Evolutionary conservation across 345 rosid species (phyloP).

Genomic region (Acer negundo): DNA sequence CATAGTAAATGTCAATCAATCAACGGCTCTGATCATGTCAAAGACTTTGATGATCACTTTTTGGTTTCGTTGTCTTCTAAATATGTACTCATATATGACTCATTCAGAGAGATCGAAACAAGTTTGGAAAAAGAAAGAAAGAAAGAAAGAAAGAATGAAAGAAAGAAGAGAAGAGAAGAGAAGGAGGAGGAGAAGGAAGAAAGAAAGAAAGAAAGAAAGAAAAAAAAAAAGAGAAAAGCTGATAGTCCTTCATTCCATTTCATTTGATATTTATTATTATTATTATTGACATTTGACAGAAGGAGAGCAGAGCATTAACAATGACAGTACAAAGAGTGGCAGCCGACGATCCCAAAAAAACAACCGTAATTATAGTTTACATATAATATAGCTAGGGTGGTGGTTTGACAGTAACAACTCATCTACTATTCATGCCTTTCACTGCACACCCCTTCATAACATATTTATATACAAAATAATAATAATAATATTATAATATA

Average conservation of each 20-base stretch:
- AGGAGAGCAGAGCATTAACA: conserved; percentile 27
- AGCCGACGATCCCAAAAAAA: conserved; percentile 54
- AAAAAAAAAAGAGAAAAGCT: conserved; percentile 11
- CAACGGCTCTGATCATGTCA: neutral
- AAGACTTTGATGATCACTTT: neutral
- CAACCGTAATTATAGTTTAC: conserved; percentile 29
- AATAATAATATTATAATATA: neutral
- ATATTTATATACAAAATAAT: neutral
- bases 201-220: neutral
- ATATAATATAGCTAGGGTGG: neutral
- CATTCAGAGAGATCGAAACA: neutral
- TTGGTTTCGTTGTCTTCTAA: conserved; percentile 1
- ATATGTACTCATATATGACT: no score
- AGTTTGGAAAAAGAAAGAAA: neutral
- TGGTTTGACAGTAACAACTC: conserved; percentile 32
- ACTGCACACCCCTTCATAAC: conserved; percentile 13
- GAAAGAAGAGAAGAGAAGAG: conserved; percentile 15
- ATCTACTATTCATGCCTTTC: neutral
- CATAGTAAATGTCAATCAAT: neutral
- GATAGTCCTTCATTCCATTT: neutral
- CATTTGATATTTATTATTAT: neutral
- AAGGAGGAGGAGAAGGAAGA: neutral
- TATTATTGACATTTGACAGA: conserved; percentile 1
- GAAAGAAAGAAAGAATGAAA: conserved; percentile 4
- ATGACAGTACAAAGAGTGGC: conserved; percentile 35